Percentiles rank a stretch among this genome's conserved stretches.
Conservation (phyloP, 345 rosid species). For the Raphanus raphanistrum region DNA sequence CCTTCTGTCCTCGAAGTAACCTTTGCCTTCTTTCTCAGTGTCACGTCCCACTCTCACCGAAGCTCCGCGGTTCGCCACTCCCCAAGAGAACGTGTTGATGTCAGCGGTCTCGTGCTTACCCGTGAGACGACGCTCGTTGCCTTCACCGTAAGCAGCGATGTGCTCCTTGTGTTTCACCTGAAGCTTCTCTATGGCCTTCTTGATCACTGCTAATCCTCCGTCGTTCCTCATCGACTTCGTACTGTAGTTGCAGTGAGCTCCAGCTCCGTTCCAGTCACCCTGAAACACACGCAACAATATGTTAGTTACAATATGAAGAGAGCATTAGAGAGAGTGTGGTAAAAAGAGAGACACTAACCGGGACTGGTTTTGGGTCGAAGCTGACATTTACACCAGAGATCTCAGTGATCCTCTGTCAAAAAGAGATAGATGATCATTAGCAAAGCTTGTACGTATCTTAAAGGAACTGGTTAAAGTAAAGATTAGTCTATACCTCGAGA, state of each 20-base stretch:
- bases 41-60: conserved; percentile 74
- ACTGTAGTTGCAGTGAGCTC: conserved; percentile 93
- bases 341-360: conserved; percentile 34
- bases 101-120: conserved; percentile 79
- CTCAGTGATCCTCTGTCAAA: conserved; percentile 62
- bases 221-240: conserved; percentile 77
- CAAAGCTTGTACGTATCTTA: background rate
- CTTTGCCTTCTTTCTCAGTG: conserved; percentile 69
- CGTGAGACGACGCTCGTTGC: conserved; percentile 82
- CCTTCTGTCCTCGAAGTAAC: conserved; percentile 75
- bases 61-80: conserved; percentile 76
- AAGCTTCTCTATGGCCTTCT: conserved; percentile 78
- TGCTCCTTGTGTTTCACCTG: conserved; percentile 73
- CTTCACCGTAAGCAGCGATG: conserved; percentile 90
- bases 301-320: background rate
- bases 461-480: background rate
- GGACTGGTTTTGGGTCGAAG: conserved; percentile 60
- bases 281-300: conserved; percentile 7
- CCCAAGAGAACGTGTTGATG: conserved; percentile 75
- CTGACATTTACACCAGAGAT: conserved; percentile 75
- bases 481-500: conserved; percentile 60
- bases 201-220: conserved; percentile 69
- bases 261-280: conserved; percentile 98
- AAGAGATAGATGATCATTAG: background rate
- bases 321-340: background rate